Conservation (phyloP, 345 rosid species). For the Toxicodendron radicans region DNA sequence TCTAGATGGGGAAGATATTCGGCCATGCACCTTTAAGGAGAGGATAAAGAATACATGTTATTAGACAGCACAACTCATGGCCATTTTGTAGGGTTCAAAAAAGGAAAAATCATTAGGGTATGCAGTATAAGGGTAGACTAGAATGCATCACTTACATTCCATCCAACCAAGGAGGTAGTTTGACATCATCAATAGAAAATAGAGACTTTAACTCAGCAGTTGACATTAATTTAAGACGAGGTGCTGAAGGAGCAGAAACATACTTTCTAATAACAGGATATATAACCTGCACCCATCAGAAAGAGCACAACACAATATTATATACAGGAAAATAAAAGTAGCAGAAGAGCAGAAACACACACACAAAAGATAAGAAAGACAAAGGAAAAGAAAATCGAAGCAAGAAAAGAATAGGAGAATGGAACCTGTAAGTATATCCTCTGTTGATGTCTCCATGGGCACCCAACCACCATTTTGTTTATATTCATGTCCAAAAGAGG, state of each 20-base stretch:
- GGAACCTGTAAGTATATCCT: conserved; percentile 88
- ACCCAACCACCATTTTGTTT: conserved; percentile 75
- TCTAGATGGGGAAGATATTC: conserved; percentile 98
- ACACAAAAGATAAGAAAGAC: neutral
- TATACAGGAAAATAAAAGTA: conserved; percentile 11
- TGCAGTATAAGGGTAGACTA: conserved; percentile 19
- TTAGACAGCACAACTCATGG: conserved; percentile 22
- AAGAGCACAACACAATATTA: conserved; percentile 12
- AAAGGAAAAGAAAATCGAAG: neutral
- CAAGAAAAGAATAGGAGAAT: conserved; percentile 18
- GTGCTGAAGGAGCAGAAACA: conserved; percentile 67
- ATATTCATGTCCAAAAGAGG: conserved; percentile 80
- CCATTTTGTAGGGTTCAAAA: neutral
- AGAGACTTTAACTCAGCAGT: conserved; percentile 67
- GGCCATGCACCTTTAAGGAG: conserved; percentile 83
- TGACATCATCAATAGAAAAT: conserved; percentile 81
- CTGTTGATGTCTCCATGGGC: conserved; percentile 90
- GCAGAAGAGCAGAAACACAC: neutral
- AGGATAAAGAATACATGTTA: conserved; percentile 13
- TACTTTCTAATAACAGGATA: conserved; percentile 81
- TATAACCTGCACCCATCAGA: conserved; percentile 54
- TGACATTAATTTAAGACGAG: conserved; percentile 76
- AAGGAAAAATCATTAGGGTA: conserved; percentile 1
- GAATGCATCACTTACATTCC: conserved; percentile 65
- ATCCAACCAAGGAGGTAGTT: conserved; percentile 88